These are phyloP conservation scores for Ceratocystis ficicola DNA, from an alignment of 2,329 filamentous ascomycete species.

Conservation along the genomic window DNA sequence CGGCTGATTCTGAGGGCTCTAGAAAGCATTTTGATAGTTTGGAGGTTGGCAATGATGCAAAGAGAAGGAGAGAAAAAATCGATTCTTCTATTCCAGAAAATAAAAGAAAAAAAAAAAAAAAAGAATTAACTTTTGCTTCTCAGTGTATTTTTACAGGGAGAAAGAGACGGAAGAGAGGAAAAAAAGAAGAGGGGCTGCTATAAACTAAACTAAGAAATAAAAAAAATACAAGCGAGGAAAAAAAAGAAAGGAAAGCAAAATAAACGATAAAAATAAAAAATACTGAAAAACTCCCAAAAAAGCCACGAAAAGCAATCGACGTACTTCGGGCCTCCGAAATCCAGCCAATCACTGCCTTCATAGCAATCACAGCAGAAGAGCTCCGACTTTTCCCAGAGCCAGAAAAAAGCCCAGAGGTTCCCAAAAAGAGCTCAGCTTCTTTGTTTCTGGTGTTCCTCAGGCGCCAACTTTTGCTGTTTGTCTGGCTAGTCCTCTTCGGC, in stretches of 20 bases:
- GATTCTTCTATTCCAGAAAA: background rate
- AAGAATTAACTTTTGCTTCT: background rate
- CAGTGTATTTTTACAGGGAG: background rate
- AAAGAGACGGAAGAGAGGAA: background rate
- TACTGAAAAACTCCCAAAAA: background rate
- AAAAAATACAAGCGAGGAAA: background rate
- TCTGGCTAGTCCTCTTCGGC: too few relatives aligned
- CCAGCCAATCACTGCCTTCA: background rate
- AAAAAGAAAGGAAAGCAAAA: background rate
- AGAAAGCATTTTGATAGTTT: constrained; percentile 49
- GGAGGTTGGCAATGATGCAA: constrained; percentile 1
- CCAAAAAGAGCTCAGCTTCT: background rate
- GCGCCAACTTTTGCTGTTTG: too few relatives aligned
- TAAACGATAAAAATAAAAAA: background rate
- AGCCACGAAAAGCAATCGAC: background rate
- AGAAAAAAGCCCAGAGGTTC: constrained; percentile 11
- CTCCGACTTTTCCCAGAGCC: constrained; percentile 3
- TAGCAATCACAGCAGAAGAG: background rate
- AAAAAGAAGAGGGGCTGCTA: constrained; percentile 16
- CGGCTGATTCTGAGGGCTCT: constrained; percentile 52
- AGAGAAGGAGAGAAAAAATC: constrained; percentile 12
- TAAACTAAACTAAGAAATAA: background rate
- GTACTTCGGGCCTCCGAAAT: too few relatives aligned
- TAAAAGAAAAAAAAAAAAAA: constrained; percentile 12
- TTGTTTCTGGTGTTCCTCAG: background rate